Percentiles rank a stretch among this genome's conserved stretches.
phyloP scores from a whole-genome alignment of 164 flowering plant species.

The Cinnamomum micranthum region DNA sequence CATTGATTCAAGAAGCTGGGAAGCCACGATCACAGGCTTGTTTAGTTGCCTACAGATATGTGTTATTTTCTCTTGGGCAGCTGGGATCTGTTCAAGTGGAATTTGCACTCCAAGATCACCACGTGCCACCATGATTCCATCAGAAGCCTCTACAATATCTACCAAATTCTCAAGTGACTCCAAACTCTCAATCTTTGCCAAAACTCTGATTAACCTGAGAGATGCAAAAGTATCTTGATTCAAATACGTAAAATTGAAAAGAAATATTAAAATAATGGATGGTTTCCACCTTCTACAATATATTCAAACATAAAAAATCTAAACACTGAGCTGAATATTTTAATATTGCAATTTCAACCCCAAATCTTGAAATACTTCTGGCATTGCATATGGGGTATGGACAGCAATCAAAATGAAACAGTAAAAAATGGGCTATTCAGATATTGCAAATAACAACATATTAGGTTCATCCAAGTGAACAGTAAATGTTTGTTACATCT shows the following conservation, averaged over 20 bases:
- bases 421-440: neutral
- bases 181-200: conserved; percentile 85
- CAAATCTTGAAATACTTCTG: neutral
- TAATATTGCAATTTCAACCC: neutral
- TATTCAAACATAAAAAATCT: neutral
- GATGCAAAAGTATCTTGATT: neutral
- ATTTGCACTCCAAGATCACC: conserved; percentile 94
- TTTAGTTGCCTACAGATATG: conserved; percentile 64
- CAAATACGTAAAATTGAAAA: too few relatives aligned
- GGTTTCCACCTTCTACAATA: neutral
- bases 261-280: neutral
- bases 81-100: conserved; percentile 83
- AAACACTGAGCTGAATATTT: neutral
- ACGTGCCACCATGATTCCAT: conserved; percentile 92
- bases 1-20: conserved; percentile 95
- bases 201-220: conserved; percentile 51
- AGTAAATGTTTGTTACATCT: too few relatives aligned
- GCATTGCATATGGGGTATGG: neutral
- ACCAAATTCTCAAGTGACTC: conserved; percentile 67
- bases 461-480: neutral
- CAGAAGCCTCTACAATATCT: conserved; percentile 76
- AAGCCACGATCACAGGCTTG: conserved; percentile 93
- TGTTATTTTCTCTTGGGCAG: conserved; percentile 61
- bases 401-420: too few relatives aligned
- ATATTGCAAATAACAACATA: neutral